These are phyloP conservation scores for Monilinia aucupariae DNA, from an alignment of 2,329 filamentous ascomycete species.

Conservation along the genomic window DNA sequence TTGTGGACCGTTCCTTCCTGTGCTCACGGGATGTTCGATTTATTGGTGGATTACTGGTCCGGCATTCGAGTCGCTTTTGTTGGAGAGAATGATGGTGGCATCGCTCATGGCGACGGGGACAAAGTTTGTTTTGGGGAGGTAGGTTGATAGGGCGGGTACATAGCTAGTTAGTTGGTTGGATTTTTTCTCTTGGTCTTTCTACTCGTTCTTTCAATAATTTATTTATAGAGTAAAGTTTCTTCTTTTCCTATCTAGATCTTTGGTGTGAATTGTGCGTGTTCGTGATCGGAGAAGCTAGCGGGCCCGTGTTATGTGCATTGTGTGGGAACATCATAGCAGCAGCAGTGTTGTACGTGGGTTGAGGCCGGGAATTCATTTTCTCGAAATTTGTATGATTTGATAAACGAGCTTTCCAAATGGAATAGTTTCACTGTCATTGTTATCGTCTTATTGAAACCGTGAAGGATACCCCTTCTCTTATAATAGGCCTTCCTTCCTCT, in stretches of 20 bases:
- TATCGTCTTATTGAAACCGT: too few relatives aligned
- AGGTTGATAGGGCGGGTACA: not conserved
- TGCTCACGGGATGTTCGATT: not conserved
- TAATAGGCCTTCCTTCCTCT: too few relatives aligned
- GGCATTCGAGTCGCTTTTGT: not conserved
- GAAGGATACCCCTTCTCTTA: too few relatives aligned
- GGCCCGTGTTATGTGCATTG: too few relatives aligned
- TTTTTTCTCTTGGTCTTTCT: not conserved
- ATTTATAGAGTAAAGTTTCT: not conserved
- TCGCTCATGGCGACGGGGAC: too few relatives aligned
- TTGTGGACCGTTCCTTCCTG: not conserved
- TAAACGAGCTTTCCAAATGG: too few relatives aligned
- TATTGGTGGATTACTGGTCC: not conserved
- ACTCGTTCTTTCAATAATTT: not conserved
- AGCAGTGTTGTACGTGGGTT: too few relatives aligned
- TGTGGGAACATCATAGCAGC: too few relatives aligned
- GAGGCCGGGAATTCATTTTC: too few relatives aligned
- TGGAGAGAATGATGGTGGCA: accelerated
- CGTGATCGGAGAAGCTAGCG: not conserved
- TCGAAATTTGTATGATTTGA: too few relatives aligned
- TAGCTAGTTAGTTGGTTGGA: not conserved
- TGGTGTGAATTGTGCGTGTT: not conserved
- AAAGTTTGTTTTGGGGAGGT: not conserved
- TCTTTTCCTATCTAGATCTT: not conserved
- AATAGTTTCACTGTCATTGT: too few relatives aligned